Conservation (phyloP, 2,329 filamentous ascomycete genomes). For the Penicillium sclerotiorum region DNA sequence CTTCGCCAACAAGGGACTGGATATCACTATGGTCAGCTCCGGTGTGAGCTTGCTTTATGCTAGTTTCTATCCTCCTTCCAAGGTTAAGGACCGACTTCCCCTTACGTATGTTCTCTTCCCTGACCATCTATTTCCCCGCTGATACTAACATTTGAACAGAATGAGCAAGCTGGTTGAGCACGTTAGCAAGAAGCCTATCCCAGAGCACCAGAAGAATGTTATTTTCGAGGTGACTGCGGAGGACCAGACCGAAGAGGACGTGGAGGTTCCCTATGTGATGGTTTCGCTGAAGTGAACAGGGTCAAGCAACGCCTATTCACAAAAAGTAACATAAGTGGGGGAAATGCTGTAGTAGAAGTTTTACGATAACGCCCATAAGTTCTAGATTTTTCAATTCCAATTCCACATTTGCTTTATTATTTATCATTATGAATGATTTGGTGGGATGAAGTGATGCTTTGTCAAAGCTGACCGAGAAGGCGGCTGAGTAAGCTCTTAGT, state of each 20-base stretch:
- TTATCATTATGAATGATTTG: neutral
- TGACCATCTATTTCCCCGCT: neutral
- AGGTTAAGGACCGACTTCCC: slow-evolving; percentile 77
- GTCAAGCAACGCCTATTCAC: no score
- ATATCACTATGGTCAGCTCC: slow-evolving; percentile 92
- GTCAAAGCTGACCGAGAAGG: slow-evolving; percentile 30
- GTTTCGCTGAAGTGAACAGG: slow-evolving; percentile 63
- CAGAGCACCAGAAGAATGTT: slow-evolving; percentile 88
- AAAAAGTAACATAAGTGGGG: neutral
- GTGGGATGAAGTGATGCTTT: slow-evolving; percentile 21
- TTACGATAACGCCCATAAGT: slow-evolving; percentile 16
- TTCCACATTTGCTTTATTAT: slow-evolving; percentile 5
- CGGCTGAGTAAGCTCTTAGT: slow-evolving; percentile 26
- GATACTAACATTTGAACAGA: slow-evolving; percentile 54
- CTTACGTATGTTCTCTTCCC: slow-evolving; percentile 64
- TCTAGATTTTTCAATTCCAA: slow-evolving; percentile 15
- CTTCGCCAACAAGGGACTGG: slow-evolving; percentile 79
- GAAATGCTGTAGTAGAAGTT: slow-evolving; percentile 12
- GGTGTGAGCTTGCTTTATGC: slow-evolving; percentile 94
- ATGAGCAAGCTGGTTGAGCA: slow-evolving; percentile 85
- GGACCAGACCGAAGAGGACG: slow-evolving; percentile 85
- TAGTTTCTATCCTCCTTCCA: slow-evolving; percentile 82
- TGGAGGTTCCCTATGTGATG: slow-evolving; percentile 96
- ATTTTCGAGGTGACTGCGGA: slow-evolving; percentile 97
- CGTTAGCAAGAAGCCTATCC: slow-evolving; percentile 90